Evolutionary conservation across 2,329 filamentous ascomycete genomes (phyloP).

Genomic region (Aspergillus thermomutatus): DNA sequence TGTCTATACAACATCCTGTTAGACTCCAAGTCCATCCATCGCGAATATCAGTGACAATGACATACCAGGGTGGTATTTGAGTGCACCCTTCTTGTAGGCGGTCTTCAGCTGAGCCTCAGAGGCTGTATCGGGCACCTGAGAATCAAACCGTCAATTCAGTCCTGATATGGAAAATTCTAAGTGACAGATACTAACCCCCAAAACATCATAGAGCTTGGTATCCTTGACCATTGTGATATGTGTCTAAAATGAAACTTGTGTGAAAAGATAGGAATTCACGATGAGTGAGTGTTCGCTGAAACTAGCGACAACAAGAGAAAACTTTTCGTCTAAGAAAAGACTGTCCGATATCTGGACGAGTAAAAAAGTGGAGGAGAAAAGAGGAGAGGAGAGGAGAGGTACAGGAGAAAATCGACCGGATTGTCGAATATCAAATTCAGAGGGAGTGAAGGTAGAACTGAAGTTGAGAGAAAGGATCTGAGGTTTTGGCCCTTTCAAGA

Average conservation of each 20-base stretch:
- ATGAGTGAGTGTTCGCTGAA: background rate
- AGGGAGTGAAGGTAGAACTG: conserved; percentile 10
- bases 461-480: conserved; percentile 14
- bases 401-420: conserved; percentile 6
- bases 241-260: conserved; percentile 14
- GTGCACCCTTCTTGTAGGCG: conserved; percentile 88
- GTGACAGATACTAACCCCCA: conserved; percentile 41
- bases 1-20: conserved; percentile 58
- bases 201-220: conserved; percentile 47
- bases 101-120: conserved; percentile 87
- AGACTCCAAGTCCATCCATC: background rate
- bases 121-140: conserved; percentile 71
- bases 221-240: conserved; percentile 49
- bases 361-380: conserved; percentile 6
- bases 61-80: conserved; percentile 86
- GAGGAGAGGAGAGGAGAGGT: conserved; percentile 9
- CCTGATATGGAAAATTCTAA: background rate
- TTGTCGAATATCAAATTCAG: conserved; percentile 2
- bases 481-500: conserved; percentile 1
- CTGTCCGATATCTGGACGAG: background rate
- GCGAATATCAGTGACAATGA: conserved; percentile 35
- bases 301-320: background rate
- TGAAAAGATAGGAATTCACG: background rate
- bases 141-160: conserved; percentile 24
- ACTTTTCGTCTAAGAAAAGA: background rate